phyloP scores from a whole-genome alignment of 495 filamentous ascomycete genomes.

The Aspergillus campestris region DNA sequence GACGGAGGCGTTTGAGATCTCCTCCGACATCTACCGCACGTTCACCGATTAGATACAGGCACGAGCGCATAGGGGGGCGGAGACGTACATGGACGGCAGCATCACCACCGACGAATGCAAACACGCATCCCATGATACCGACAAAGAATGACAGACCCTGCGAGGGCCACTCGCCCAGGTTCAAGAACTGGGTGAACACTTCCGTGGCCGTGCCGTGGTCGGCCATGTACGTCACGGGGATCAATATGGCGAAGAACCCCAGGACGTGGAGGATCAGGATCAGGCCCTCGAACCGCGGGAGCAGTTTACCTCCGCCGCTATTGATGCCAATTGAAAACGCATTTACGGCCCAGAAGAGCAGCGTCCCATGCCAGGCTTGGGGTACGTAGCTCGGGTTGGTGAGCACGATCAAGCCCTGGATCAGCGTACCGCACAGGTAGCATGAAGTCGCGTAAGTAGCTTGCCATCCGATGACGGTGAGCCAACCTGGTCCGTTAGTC shows the following conservation, averaged over 20 bases:
- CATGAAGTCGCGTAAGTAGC: slow-evolving; percentile 29
- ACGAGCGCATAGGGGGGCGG: background rate
- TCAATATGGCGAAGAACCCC: slow-evolving; percentile 44
- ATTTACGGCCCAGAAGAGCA: slow-evolving; percentile 35
- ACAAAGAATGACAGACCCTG: slow-evolving; percentile 38
- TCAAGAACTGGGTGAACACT: slow-evolving; percentile 41
- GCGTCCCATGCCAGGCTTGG: slow-evolving; percentile 31
- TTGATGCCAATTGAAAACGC: slow-evolving; percentile 35
- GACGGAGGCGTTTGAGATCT: slow-evolving; percentile 36
- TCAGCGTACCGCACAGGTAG: slow-evolving; percentile 34
- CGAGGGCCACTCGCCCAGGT: slow-evolving; percentile 36
- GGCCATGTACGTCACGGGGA: slow-evolving; percentile 39
- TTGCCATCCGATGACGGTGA: slow-evolving; percentile 40
- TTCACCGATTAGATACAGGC: background rate
- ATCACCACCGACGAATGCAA: slow-evolving; percentile 34
- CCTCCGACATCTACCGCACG: slow-evolving; percentile 40
- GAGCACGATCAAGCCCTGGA: slow-evolving; percentile 33
- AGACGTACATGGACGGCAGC: slow-evolving; percentile 33
- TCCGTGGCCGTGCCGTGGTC: slow-evolving; percentile 29
- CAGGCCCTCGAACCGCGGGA: slow-evolving; percentile 37
- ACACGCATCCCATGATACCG: slow-evolving; percentile 32
- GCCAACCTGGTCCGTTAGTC: slow-evolving; percentile 24
- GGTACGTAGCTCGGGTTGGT: slow-evolving; percentile 26
- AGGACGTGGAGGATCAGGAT: slow-evolving; percentile 42
- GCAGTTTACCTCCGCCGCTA: slow-evolving; percentile 24